Evolutionary conservation across 352 stramenopile genomes (phyloP).

Genomic region (Phytophthora sansomeana): DNA sequence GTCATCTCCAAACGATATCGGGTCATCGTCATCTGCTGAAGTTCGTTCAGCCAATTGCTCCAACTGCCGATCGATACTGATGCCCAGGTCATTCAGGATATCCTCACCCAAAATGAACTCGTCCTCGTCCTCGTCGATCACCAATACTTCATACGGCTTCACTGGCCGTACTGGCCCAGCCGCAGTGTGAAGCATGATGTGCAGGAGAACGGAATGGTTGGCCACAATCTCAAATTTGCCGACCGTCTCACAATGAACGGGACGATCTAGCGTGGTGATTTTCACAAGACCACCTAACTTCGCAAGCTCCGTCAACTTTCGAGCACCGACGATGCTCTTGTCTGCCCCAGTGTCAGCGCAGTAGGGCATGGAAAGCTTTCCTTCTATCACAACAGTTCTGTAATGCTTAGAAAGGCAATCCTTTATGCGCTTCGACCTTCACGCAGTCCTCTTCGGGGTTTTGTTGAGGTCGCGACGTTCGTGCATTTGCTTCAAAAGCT

Average conservation of each 20-base stretch:
- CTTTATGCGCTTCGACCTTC: too few species aligned
- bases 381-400: not conserved
- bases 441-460: too few species aligned
- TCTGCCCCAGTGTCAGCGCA: slow-evolving; percentile 1
- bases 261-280: not conserved
- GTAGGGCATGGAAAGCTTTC: not conserved
- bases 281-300: not conserved
- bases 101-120: too few species aligned
- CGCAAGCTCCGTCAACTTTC: too few species aligned
- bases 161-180: not conserved
- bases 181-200: not conserved
- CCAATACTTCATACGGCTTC: not conserved
- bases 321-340: too few species aligned
- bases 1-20: not conserved
- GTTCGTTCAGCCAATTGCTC: not conserved
- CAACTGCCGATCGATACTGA: not conserved
- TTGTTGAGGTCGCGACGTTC: too few species aligned
- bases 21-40: not conserved
- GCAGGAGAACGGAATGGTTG: not conserved
- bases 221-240: not conserved
- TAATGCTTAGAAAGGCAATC: too few species aligned
- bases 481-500: too few species aligned
- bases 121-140: not conserved
- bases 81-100: not conserved
- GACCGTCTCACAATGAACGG: slow-evolving; percentile 2